Evolutionary conservation across 352 stramenopile species (phyloP), one percentile per base, ranked within the genome.

Genomic region (Pythium guiyangense): DNA sequence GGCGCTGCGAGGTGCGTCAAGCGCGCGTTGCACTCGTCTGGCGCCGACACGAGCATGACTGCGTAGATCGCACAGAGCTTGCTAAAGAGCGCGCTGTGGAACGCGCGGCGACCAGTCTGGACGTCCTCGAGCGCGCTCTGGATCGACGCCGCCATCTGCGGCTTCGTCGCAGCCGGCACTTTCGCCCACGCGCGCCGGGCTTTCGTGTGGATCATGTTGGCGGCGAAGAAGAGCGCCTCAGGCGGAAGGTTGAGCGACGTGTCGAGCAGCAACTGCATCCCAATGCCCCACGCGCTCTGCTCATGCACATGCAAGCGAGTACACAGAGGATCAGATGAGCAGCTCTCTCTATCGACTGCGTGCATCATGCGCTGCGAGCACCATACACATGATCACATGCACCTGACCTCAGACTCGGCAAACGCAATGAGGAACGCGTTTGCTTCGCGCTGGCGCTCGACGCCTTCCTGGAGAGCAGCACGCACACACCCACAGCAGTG

Each of bases 181-280:
- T 70, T 72, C 29, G 73, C 58, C 80, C 80, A 90, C 49, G 87
- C 75, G 60, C 79, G 83, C 17, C 77, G 77, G 39, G 64, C 57
- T 58, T 90, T 90, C 18, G 71, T 67, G 59, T 90, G 80, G 20
- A 90, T 47, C 76, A 90, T 86, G 53, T 87, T 90, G 53, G 80
- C 80, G 0, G 77, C 77, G 45, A 90, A 88, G 67, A 86, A 90
- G n/a, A 87, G 73, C 51, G 68, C 73, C 52, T 86, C 74, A 3
- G 66, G 62, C 27, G 74, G 64, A 45, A 86, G 46, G 25, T 59
- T 59, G 20, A 82, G 64, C 35, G 74, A 63, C 58, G 73, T 59
- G 34, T 90, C 77, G 25, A 73, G 66, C 29, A 90, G 48, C 35
- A 90, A 17, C 51, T 82, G 77, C 31, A 83, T 62, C 2, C 60